A percentile compares a stretch with the other conserved stretches of the same genome.
phyloP scores from a whole-genome alignment of 2,329 filamentous ascomycete species.

The Thielaviopsis punctulata region DNA sequence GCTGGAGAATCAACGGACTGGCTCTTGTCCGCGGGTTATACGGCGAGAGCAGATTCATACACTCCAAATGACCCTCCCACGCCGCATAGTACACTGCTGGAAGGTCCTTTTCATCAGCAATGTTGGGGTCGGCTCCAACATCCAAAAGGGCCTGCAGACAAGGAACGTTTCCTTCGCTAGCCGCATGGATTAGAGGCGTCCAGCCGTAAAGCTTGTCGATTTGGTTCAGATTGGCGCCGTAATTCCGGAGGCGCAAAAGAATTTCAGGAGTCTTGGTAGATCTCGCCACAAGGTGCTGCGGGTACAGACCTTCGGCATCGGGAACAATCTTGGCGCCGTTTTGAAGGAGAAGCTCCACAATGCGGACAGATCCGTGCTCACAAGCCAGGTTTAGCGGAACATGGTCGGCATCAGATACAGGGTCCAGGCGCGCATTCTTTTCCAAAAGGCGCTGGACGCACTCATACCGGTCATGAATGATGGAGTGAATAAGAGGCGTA shows the following conservation, averaged over 20 bases:
- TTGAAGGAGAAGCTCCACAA: conserved; percentile 70
- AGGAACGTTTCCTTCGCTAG: conserved; percentile 84
- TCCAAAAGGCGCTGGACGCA: conserved; percentile 66
- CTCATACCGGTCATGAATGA: conserved; percentile 68
- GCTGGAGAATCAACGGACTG: conserved; percentile 28
- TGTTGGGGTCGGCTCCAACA: conserved; percentile 59
- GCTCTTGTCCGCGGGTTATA: conserved; percentile 28
- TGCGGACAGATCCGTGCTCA: conserved; percentile 72
- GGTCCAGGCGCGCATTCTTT: conserved; percentile 70
- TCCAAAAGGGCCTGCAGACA: conserved; percentile 71
- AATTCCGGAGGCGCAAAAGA: conserved; percentile 61
- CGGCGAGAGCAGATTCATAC: conserved; percentile 71
- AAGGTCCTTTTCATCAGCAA: conserved; percentile 79
- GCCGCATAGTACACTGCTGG: conserved; percentile 97
- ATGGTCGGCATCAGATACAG: conserved; percentile 72
- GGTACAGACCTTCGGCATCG: conserved; percentile 88
- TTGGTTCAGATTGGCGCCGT: conserved; percentile 81
- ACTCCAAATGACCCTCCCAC: conserved; percentile 91
- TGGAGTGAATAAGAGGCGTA: conserved; percentile 85
- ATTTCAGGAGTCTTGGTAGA: conserved; percentile 70
- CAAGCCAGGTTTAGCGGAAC: conserved; percentile 90
- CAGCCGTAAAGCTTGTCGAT: conserved; percentile 92
- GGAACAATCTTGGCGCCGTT: conserved; percentile 70
- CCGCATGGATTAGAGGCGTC: conserved; percentile 91
- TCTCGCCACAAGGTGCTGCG: conserved; percentile 88